Evolutionary conservation across 768 basidiomycete genomes (phyloP).

Genomic region (Leccinellum rugosiceps): DNA sequence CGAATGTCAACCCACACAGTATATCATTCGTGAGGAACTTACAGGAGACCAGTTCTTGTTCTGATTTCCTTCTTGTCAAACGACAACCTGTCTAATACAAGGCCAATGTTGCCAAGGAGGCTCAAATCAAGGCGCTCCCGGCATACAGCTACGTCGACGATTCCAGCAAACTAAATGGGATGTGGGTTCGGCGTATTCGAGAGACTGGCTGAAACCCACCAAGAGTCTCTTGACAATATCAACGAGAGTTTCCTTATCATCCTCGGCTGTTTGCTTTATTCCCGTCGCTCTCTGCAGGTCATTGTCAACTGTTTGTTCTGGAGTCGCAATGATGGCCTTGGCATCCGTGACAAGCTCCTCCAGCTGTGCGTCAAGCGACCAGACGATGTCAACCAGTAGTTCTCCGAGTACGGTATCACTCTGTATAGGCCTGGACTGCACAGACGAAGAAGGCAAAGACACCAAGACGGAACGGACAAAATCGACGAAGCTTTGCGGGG

Average conservation of each 20-base stretch:
- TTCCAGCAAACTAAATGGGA: constrained; percentile 47
- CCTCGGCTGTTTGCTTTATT: constrained; percentile 52
- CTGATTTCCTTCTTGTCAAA: constrained; percentile 81
- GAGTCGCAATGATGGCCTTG: constrained; percentile 38
- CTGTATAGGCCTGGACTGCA: constrained; percentile 33
- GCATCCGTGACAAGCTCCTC: constrained; percentile 66
- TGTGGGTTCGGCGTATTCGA: not conserved
- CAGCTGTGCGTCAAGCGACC: constrained; percentile 75
- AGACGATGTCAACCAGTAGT: constrained; percentile 72
- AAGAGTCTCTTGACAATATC: constrained; percentile 58
- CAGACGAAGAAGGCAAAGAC: constrained; percentile 65
- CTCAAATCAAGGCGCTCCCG: constrained; percentile 72
- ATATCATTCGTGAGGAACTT: constrained; percentile 30
- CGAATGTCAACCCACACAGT: not conserved
- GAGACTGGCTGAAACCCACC: constrained; percentile 34
- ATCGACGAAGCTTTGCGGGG: constrained; percentile 49
- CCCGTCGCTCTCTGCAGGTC: constrained; percentile 35
- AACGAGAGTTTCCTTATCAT: constrained; percentile 60
- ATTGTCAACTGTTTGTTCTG: constrained; percentile 24
- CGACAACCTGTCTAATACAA: constrained; percentile 62
- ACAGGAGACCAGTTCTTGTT: constrained; percentile 80
- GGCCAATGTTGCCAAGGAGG: constrained; percentile 58
- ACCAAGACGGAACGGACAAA: constrained; percentile 64
- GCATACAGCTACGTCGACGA: constrained; percentile 60
- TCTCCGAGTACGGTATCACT: constrained; percentile 57